Evolutionary conservation across 148 eudicot species (phyloP).

Genomic region (Diospyros lotus): DNA sequence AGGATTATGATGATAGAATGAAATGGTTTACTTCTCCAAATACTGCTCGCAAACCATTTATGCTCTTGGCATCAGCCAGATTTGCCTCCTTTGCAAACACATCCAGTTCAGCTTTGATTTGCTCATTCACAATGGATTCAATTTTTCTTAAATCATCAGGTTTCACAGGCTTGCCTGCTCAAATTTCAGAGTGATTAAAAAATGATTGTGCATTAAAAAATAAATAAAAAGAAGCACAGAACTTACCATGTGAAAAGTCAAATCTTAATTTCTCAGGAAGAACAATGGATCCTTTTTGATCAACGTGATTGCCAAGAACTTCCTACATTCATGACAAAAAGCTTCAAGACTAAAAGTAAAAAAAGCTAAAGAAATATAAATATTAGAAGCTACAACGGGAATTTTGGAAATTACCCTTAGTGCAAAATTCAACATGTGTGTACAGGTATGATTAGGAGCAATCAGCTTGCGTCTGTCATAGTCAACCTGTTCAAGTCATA

Average conservation of each 20-base stretch:
- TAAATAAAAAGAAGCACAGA: background rate
- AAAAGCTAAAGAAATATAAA: constrained; percentile 9
- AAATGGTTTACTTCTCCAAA: constrained; percentile 81
- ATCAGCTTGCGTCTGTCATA: constrained; percentile 72
- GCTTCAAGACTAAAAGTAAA: background rate
- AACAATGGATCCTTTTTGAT: constrained; percentile 97
- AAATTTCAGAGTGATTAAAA: constrained; percentile 7
- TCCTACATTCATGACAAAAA: constrained; percentile 43
- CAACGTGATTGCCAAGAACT: constrained; percentile 91
- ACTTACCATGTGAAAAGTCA: constrained; percentile 93
- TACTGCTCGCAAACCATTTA: constrained; percentile 91
- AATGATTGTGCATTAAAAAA: background rate
- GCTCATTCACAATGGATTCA: constrained; percentile 82
- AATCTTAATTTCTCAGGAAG: constrained; percentile 93
- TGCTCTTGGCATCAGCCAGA: constrained; percentile 76
- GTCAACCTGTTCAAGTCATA: constrained; percentile 57
- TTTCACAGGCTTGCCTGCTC: constrained; percentile 83
- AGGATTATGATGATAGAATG: background rate
- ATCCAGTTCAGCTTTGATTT: constrained; percentile 76
- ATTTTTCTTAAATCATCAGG: constrained; percentile 75
- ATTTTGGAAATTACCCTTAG: constrained; percentile 54
- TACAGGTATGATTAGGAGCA: constrained; percentile 99
- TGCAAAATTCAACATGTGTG: constrained; percentile 96
- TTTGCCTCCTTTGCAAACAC: constrained; percentile 80
- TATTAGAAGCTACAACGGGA: background rate